Evolutionary conservation across 2,329 filamentous ascomycete species (phyloP).

Genomic region (Monosporascus sp.): DNA sequence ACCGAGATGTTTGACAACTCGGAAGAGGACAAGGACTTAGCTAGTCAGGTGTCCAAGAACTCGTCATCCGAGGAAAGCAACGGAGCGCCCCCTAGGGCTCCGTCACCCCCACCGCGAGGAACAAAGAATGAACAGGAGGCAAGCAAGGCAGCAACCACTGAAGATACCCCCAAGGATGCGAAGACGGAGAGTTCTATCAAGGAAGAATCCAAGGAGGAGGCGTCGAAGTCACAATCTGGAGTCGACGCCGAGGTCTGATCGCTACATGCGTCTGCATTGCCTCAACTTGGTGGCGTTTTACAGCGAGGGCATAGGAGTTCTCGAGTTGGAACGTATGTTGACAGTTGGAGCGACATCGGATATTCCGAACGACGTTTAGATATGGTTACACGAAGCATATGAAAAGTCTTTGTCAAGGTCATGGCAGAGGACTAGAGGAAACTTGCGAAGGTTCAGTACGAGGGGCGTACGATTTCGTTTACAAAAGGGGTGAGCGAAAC

Average conservation of each 20-base stretch:
- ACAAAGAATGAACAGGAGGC: conserved; percentile 23
- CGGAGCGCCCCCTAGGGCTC: conserved; percentile 25
- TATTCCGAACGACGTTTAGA: conserved; percentile 11
- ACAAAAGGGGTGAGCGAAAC: not conserved
- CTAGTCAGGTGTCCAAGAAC: conserved; percentile 73
- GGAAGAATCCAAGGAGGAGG: conserved; percentile 17
- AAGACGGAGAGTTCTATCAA: conserved; percentile 16
- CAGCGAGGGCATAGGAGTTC: conserved; percentile 6
- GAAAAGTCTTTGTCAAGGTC: conserved; percentile 19
- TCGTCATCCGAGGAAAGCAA: conserved; percentile 20
- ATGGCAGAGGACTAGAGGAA: conserved; percentile 11
- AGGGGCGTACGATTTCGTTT: not conserved
- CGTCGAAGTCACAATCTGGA: conserved; percentile 15
- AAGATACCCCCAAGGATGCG: conserved; percentile 17
- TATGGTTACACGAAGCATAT: conserved; percentile 15
- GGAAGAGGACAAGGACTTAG: conserved; percentile 81
- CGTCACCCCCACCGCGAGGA: conserved; percentile 25
- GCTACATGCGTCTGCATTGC: conserved; percentile 2
- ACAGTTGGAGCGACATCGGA: not conserved
- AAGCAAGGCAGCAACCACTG: conserved; percentile 18
- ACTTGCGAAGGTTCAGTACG: conserved; percentile 3
- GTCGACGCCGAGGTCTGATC: conserved; percentile 21
- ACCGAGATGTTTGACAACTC: conserved; percentile 87
- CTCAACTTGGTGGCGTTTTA: conserved; percentile 1
- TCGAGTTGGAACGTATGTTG: not conserved